Evolutionary conservation across 805 yeast species (phyloP), one percentile per base, ranked within the genome.

Genomic region (Diddensiella caesifluorescens): DNA sequence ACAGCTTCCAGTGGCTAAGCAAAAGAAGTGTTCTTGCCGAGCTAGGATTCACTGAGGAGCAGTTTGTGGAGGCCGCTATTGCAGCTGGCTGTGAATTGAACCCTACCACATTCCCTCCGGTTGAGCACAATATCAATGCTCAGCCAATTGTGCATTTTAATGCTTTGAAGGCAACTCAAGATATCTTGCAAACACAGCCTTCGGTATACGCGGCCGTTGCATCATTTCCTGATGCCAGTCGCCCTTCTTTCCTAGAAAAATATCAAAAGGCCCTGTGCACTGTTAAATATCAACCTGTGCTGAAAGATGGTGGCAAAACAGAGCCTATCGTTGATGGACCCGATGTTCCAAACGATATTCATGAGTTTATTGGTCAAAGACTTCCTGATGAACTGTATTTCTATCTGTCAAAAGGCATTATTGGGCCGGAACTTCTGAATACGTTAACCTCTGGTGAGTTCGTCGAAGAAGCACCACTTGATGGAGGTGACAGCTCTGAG

Each of bases 361-460:
- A 85, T 58, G 88, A 80, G 35, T 74, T 88, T 35, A 71, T 92
- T 37, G 87, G 94, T 6, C 86, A 83, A 60, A 75, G 89, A 56
- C 68, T 92, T 39, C 94, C 97, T 1, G 83, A 86, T 41, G 97
- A 89, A 62, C 70, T 83, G 31, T 81, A 77, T 55, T 88, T 81
- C 58, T 92, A 87, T 61, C 77, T 77, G 56, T 81, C 94, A 1
- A 61, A 83, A 44, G 97, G 97, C 1, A 58, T 89, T 19, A 65
- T 83, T 9, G 75, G 80, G 5, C 64, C 80, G 4, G 79, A 77
- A 44, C 60, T 85, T 19, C 70, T 82, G 31, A 83, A 81, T 48
- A 75, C 87, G 0, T 68, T 89, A 15, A 70, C 81, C 1, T 76
- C 76, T 44, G 92, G 87, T 2, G 63, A 67, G 25, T 73, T 75